These are phyloP conservation scores for Catunica adiposa DNA, from an alignment of 2,329 filamentous ascomycete genomes.

Conservation along the genomic window DNA sequence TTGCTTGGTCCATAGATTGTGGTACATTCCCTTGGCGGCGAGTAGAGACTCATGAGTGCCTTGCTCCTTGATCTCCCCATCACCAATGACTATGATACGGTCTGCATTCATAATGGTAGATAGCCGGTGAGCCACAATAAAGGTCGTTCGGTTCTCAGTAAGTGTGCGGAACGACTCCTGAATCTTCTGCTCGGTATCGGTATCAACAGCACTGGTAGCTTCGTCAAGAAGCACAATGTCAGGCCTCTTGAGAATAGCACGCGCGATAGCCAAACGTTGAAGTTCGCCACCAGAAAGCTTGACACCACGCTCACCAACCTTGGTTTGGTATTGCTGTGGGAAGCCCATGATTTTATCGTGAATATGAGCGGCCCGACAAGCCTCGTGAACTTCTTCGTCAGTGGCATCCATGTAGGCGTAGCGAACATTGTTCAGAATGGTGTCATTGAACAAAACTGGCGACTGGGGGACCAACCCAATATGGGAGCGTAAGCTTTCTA, in stretches of 20 bases:
- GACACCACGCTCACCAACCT: conserved; percentile 35
- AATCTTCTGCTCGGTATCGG: conserved; percentile 50
- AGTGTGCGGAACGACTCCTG: conserved; percentile 43
- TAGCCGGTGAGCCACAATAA: conserved; percentile 51
- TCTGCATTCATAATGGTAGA: conserved; percentile 58
- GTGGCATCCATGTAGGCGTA: conserved; percentile 38
- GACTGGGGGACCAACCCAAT: conserved; percentile 41
- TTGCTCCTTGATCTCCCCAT: conserved; percentile 46
- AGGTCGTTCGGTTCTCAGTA: conserved; percentile 46
- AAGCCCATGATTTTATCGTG: conserved; percentile 42
- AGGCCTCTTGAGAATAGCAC: conserved; percentile 56
- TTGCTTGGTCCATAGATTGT: conserved; percentile 49
- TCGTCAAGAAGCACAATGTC: conserved; percentile 66
- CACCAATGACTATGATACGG: conserved; percentile 46
- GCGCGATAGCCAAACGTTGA: conserved; percentile 50
- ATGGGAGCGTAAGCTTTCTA: conserved; percentile 33
- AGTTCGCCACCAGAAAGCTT: conserved; percentile 51
- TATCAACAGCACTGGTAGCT: conserved; percentile 61
- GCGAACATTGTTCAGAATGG: conserved; percentile 42
- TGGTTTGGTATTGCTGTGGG: conserved; percentile 34
- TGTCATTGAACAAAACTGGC: conserved; percentile 40
- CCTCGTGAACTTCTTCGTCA: conserved; percentile 37
- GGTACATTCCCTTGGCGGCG: conserved; percentile 41
- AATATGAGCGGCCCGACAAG: conserved; percentile 38
- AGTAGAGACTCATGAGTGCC: conserved; percentile 45